Conservation (phyloP, 1,284 basidiomycete species). For the Pascua sp. region DNA sequence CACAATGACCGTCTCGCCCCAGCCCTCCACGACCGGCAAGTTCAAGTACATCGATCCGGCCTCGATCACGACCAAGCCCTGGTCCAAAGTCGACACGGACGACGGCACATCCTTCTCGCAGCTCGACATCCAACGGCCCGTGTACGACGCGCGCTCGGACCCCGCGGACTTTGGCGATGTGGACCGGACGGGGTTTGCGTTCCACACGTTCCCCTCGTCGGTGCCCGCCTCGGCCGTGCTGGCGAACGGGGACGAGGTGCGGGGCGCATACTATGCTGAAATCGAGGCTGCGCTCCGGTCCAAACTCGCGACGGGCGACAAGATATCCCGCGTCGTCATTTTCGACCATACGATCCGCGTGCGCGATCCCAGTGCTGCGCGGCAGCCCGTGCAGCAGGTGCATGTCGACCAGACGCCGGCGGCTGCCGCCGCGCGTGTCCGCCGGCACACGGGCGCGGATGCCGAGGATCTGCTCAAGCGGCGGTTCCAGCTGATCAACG, state of each 20-base stretch:
- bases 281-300: conserved; percentile 12
- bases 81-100: conserved; percentile 17
- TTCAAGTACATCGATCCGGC: conserved; percentile 15
- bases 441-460: conserved; percentile 10
- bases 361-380: conserved; percentile 10
- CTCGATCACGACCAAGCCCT: conserved; percentile 6
- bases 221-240: conserved; percentile 8
- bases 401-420: conserved; percentile 22
- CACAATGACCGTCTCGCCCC: too few species aligned
- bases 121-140: background rate
- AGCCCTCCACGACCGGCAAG: conserved; percentile 4
- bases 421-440: conserved; percentile 14
- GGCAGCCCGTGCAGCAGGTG: conserved; percentile 16
- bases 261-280: conserved; percentile 14
- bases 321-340: conserved; percentile 8
- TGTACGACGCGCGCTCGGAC: conserved; percentile 19
- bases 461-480: conserved; percentile 16
- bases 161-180: conserved; percentile 15
- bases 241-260: conserved; percentile 8
- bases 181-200: conserved; percentile 18
- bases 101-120: conserved; percentile 1
- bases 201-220: conserved; percentile 14
- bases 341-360: conserved; percentile 24
- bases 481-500: conserved; percentile 23
- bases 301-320: conserved; percentile 10